Base-by-base conservation (phyloP, 345 rosid genomes). In the Punica granatum region DNA sequence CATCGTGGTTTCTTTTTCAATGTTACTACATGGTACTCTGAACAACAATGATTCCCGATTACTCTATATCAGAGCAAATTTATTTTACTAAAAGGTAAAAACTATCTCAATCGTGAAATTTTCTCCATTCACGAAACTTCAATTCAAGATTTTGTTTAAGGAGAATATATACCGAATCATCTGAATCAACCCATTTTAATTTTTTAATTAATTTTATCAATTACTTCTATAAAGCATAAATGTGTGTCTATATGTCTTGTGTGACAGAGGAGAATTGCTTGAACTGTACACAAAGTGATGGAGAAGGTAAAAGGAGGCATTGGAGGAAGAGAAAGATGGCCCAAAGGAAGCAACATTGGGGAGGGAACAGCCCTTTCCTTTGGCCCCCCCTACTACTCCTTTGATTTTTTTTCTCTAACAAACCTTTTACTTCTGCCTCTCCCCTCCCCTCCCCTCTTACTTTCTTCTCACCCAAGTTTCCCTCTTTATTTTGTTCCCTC, bases 341-440 rank as follows among this genome's bases (percentile, higher is more conserved):
- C 67, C 19, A 53, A 41, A 7, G 25, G 71, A 76, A 74, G 75
- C 73, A 74, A 54, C 68, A 67, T 65, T 4, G 67, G 73, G 70
- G 63, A 60, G 32, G 76, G 74, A 67, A 71, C 77, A 74, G 58
- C 70, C 62, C 70, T 71, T 74, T 68, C 60, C 72, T 71, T 73
- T 76, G 39, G n/a, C 42, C 42, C 10, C 60, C 34, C 69, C 33
- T 31, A 31, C 39, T 64, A 23, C 10, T 59, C 37, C 19, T 58
- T 46, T 18, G 4, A 28, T 33, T 23, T 59, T n/a, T n/a, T 42
- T 25, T 12, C 64, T 28, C 53, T 41, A 39, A 42, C 19, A 35
- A 26, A 25, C 59, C 64, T 67, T 63, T 19, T 26, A 23, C 35
- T 44, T 36, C 37, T 60, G 26, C 26, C 30, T 62, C 18, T 42